Percentiles rank a stretch among this genome's conserved stretches.
These are phyloP conservation scores for Linnemannia hyalina DNA, from an alignment of 192 early-diverging fungal species.

Conservation along the genomic window DNA sequence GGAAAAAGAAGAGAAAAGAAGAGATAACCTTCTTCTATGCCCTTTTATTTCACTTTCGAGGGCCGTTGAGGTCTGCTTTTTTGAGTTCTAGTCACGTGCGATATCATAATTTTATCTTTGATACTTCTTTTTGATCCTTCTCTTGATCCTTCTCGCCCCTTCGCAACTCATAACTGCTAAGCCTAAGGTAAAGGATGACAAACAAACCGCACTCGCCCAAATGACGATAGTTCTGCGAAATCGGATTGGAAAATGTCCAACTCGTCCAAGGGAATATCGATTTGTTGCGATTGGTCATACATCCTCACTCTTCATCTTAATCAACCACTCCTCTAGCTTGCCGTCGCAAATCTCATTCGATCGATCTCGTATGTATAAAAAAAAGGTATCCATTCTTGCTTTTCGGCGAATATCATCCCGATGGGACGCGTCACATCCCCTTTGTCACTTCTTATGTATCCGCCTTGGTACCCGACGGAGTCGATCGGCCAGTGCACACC, in stretches of 20 bases:
- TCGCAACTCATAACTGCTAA: background rate
- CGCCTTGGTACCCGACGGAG: background rate
- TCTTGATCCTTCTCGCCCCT: background rate
- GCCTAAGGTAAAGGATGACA: background rate
- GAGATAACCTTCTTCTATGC: background rate
- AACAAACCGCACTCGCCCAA: background rate
- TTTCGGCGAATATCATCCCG: background rate
- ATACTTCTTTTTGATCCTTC: background rate
- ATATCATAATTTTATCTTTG: background rate
- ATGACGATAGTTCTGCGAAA: background rate
- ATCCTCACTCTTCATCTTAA: background rate
- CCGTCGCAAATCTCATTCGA: background rate
- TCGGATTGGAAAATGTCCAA: background rate
- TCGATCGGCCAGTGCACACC: background rate
- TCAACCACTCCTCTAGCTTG: background rate
- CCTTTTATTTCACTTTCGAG: background rate
- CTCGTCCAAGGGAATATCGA: background rate
- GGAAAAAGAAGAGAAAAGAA: conserved; percentile 8
- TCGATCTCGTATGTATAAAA: background rate
- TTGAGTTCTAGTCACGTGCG: background rate
- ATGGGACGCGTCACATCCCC: background rate
- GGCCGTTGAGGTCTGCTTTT: background rate
- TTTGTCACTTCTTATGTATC: background rate
- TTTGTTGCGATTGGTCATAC: background rate
- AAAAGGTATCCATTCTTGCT: background rate